These are phyloP conservation scores for Penicillium sp. DNA, from an alignment of 2,329 filamentous ascomycete genomes.

Conservation along the genomic window DNA sequence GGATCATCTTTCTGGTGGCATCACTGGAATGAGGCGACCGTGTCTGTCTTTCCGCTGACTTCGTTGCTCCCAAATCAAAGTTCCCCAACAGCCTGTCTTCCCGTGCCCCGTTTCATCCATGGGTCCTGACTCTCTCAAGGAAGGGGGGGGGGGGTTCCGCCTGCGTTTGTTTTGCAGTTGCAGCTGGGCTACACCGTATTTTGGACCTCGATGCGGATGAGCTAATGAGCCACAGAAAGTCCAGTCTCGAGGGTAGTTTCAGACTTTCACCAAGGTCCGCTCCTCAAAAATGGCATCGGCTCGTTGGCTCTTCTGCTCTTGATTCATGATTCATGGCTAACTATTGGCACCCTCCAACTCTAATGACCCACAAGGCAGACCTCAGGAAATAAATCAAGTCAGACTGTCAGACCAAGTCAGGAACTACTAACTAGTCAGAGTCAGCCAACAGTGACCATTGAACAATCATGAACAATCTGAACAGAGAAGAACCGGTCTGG, in stretches of 20 bases:
- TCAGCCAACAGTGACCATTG: background rate
- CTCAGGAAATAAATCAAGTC: background rate
- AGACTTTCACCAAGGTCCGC: no score
- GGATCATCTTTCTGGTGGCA: background rate
- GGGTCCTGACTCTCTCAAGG: background rate
- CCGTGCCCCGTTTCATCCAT: slow-evolving; percentile 12
- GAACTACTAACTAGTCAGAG: background rate
- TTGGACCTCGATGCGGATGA: background rate
- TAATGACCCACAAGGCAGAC: slow-evolving; percentile 10
- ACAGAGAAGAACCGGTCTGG: background rate
- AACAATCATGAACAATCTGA: background rate
- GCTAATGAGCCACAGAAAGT: background rate
- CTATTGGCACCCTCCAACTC: slow-evolving; percentile 4
- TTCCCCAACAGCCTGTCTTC: background rate
- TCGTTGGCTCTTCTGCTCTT: background rate
- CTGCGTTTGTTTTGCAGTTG: background rate
- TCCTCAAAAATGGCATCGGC: background rate
- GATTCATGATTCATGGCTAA: background rate
- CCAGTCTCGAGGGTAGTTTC: background rate
- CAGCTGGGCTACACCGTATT: slow-evolving; percentile 7
- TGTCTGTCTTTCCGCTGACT: background rate
- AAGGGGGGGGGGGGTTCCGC: no score
- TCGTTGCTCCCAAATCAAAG: background rate
- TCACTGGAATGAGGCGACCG: background rate
- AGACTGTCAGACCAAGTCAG: background rate